phyloP scores from a whole-genome alignment of 192 early-diverging fungal genomes.

The Spizellomyces sp. region DNA sequence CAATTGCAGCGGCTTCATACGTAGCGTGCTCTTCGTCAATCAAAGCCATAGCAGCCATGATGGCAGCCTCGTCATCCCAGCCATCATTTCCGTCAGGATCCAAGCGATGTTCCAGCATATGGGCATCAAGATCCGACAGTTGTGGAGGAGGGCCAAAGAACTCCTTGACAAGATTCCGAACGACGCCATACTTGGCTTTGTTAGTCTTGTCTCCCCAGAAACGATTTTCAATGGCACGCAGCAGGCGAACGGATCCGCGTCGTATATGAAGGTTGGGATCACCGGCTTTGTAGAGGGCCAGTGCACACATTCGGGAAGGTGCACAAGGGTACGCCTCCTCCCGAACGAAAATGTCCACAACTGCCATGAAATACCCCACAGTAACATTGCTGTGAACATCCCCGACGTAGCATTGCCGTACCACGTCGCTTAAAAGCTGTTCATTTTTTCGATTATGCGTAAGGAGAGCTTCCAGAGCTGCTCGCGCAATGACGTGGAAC shows the following conservation, averaged over 20 bases:
- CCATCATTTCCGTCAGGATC: slow-evolving; percentile 30
- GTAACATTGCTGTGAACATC: slow-evolving; percentile 52
- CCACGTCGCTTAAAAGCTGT: slow-evolving; percentile 62
- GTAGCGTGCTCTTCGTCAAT: slow-evolving; percentile 35
- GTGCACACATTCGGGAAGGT: slow-evolving; percentile 42
- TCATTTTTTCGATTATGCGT: slow-evolving; percentile 45
- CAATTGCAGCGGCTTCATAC: slow-evolving; percentile 62
- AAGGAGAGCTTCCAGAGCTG: slow-evolving; percentile 71
- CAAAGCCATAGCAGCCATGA: slow-evolving; percentile 23
- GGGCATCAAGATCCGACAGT: slow-evolving; percentile 16
- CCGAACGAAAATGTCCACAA: slow-evolving; percentile 69
- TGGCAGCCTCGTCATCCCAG: slow-evolving; percentile 30
- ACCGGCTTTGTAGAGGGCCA: slow-evolving; percentile 78
- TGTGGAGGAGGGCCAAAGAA: slow-evolving; percentile 28
- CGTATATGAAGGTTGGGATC: slow-evolving; percentile 71
- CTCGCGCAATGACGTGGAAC: slow-evolving; percentile 49
- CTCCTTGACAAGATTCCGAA: slow-evolving; percentile 19
- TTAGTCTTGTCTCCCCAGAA: slow-evolving; percentile 41
- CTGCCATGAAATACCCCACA: slow-evolving; percentile 68
- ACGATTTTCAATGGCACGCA: slow-evolving; percentile 71
- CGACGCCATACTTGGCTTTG: slow-evolving; percentile 14
- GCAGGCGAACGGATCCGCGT: slow-evolving; percentile 67
- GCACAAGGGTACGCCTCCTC: slow-evolving; percentile 68
- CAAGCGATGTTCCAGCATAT: slow-evolving; percentile 15
- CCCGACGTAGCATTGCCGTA: slow-evolving; percentile 73